Evolutionary conservation across 495 filamentous ascomycete genomes (phyloP), one percentile per base, ranked within the genome.

Genomic region (Umbilicaria muhlenbergii): DNA sequence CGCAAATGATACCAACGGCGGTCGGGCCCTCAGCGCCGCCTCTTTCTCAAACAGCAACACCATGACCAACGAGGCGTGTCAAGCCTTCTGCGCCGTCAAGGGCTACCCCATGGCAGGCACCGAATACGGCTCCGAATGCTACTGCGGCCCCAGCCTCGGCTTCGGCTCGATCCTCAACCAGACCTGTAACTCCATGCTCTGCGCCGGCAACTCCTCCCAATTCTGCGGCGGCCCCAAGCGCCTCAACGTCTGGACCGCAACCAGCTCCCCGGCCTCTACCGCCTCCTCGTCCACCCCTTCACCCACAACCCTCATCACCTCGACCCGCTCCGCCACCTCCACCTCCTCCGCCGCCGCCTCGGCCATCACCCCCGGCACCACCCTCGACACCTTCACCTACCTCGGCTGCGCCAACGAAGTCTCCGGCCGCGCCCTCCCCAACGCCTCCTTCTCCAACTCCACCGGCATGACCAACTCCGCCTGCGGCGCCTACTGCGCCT

Each of bases 161-260:
- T 47, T 53, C 19, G 45, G 49, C 8, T 51, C 58, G 5, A 46
- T 41, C 5, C 19, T 55, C 11, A 52, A 51, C 2, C 42, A 51
- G 12, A 46, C 48, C 0, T 51, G 44, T 11, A 65, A 58, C 38
- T 53, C 32, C 18, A 64, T 58, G 47, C 24, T 47, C 7, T 69
- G 65, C 38, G 45, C 51, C 31, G 66, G 64, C 31, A 59, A 67
- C 41, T 12, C 37, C 7, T 54, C 48, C 2, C 51, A 73, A 47
- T 56, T 51, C 36, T 73, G 70, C 39, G 69, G 70, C 14, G 67
- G 59, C 11, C 45, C 56, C 0, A 39, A 45, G 35, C 58, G 59
- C 15, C 34, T 74, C 10, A 21, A 21, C 19, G 5, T 21, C 19
- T 21, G 19, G 62, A 50, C 59, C 50, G 60, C 58, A 11, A 55